Conservation (phyloP, 495 filamentous ascomycete genomes). For the Xylaria longipes region DNA sequence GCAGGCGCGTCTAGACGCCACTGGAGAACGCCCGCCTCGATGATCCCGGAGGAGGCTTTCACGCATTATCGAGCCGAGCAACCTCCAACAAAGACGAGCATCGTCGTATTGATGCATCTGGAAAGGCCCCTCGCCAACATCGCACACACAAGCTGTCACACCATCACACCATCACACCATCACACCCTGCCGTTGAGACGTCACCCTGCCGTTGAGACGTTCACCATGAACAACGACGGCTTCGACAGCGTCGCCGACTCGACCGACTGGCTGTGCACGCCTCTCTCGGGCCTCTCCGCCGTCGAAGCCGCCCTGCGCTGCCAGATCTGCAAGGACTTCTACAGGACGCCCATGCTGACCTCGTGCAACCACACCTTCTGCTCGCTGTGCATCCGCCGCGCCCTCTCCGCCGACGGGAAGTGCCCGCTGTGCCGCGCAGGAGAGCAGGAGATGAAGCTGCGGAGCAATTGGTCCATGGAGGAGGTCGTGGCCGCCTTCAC, state of each 20-base stretch:
- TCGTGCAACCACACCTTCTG: constrained; percentile 97
- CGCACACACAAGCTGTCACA: background rate
- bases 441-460: constrained; percentile 82
- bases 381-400: constrained; percentile 89
- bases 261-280: constrained; percentile 90
- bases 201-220: background rate
- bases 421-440: constrained; percentile 81
- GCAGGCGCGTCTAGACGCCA: constrained; percentile 6
- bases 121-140: background rate
- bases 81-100: background rate
- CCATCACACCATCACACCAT: no score
- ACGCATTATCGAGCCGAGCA: background rate
- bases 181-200: background rate
- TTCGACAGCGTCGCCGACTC: constrained; percentile 77
- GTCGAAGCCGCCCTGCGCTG: constrained; percentile 90
- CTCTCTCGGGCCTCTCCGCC: constrained; percentile 70
- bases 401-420: constrained; percentile 77
- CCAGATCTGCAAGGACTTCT: constrained; percentile 98
- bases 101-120: background rate
- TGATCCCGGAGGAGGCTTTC: background rate
- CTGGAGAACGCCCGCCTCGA: constrained; percentile 5
- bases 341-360: constrained; percentile 89
- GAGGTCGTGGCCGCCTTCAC: constrained; percentile 84
- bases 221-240: constrained; percentile 23
- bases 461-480: constrained; percentile 81